Percentiles rank a stretch among this genome's conserved stretches.
These are phyloP conservation scores for Reutealis trisperma DNA, from an alignment of 345 rosid species.

Conservation along the genomic window DNA sequence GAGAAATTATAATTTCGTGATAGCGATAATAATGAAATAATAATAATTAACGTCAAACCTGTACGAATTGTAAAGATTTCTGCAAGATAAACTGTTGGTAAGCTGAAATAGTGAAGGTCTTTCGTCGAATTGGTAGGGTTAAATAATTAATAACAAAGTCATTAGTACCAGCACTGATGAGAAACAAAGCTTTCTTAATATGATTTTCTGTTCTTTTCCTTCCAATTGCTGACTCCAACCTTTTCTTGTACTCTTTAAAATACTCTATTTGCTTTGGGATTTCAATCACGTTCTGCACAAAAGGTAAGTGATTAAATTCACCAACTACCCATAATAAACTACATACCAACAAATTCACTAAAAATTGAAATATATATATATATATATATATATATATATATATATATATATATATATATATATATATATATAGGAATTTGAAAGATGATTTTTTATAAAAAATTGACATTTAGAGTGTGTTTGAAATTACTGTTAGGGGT, in stretches of 20 bases:
- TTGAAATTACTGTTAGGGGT: too few species aligned
- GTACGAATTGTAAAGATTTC: constrained; percentile 40
- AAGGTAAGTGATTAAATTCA: too few species aligned
- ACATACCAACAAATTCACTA: not conserved
- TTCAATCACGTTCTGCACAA: constrained; percentile 44
- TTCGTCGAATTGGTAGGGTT: constrained; percentile 52
- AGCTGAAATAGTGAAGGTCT: constrained; percentile 45
- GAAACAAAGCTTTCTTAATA: constrained; percentile 35
- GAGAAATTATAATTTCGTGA: too few species aligned
- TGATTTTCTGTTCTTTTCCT: constrained; percentile 32
- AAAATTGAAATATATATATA: too few species aligned
- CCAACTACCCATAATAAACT: not conserved
- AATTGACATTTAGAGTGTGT: too few species aligned
- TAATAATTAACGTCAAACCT: constrained; percentile 49
- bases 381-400: too few species aligned
- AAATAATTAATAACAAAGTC: constrained; percentile 62
- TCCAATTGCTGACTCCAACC: constrained; percentile 44
- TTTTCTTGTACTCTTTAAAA: constrained; percentile 53
- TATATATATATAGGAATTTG: too few species aligned
- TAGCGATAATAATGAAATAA: not conserved
- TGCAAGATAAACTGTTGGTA: constrained; percentile 62
- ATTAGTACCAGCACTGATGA: constrained; percentile 60
- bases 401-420: too few species aligned
- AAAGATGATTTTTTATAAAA: not conserved
- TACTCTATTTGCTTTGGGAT: constrained; percentile 48